Conservation (phyloP, 2,329 filamentous ascomycete genomes). For the Apiospora pterosperma region DNA sequence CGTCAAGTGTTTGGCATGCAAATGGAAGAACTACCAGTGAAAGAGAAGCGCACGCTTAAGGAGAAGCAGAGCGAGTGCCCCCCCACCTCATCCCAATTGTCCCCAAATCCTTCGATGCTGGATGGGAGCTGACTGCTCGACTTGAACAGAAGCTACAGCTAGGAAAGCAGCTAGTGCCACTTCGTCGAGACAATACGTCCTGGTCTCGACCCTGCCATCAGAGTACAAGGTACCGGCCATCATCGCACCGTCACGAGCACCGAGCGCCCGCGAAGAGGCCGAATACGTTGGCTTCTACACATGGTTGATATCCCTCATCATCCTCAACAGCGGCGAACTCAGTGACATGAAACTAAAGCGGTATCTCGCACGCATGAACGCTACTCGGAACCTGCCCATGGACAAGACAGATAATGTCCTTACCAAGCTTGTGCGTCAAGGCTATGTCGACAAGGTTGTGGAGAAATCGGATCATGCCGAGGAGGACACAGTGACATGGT, state of each 20-base stretch:
- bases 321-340: slow-evolving; percentile 68
- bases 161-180: slow-evolving; percentile 45
- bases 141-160: slow-evolving; percentile 29
- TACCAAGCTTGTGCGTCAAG: slow-evolving; percentile 72
- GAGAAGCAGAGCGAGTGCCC: slow-evolving; percentile 66
- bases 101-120: background rate
- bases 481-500: slow-evolving; percentile 76
- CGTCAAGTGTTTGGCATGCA: slow-evolving; percentile 83
- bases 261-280: slow-evolving; percentile 66
- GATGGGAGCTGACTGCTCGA: background rate
- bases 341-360: slow-evolving; percentile 76
- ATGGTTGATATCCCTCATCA: slow-evolving; percentile 73
- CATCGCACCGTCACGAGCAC: slow-evolving; percentile 63
- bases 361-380: slow-evolving; percentile 71
- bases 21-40: slow-evolving; percentile 75
- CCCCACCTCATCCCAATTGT: no score
- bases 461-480: slow-evolving; percentile 61
- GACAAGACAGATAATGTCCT: slow-evolving; percentile 75
- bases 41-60: slow-evolving; percentile 76
- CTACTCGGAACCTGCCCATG: slow-evolving; percentile 69
- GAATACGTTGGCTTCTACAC: slow-evolving; percentile 80
- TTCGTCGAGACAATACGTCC: slow-evolving; percentile 69
- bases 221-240: slow-evolving; percentile 65
- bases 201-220: slow-evolving; percentile 69
- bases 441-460: slow-evolving; percentile 73